Base-by-base conservation (phyloP, 257 asterid species). In the Scutellaria barbata region DNA sequence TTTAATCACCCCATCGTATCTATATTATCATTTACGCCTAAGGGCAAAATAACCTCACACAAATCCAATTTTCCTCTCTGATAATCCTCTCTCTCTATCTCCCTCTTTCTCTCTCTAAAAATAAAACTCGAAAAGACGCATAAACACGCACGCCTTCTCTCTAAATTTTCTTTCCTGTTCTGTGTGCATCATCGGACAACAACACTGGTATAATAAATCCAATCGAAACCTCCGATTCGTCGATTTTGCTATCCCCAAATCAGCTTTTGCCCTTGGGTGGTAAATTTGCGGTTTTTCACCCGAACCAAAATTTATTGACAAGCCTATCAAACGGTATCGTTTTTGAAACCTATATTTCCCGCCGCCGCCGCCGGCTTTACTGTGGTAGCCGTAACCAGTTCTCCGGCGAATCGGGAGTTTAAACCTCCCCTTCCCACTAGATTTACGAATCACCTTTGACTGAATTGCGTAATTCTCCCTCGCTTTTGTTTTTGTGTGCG, bases 281-380 rank as follows among this genome's bases (percentile, higher is more conserved):
- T 75, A 58, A 64, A 56, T n/a, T 77, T 20, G 42, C 78, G 55
- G 9, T 40, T 61, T 41, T 67, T 51, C 39, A 61, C 51, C 25
- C 69, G 62, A 22, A 45, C 69, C 46, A 46, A 40, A 35, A 39
- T 47, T 45, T 33, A 52, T 45, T 13, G 68, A 16, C 47, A 6
- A 69, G 67, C 67, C 78, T 58, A 55, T 39, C 77, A 61, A 71
- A 82, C 89, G 92, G 75, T 82, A 73, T 16, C 96, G 91, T 82
- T 80, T 85, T 85, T 73, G 76, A 79, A 80, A 74, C 79, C 76
- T 57, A 63, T 62, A 68, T 80, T 85, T 80, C 82, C 89, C 94
- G 92, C 89, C 95, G 92, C 89, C 92, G 92, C 89, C 92, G 96
- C 85, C 85, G 87, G 85, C 75, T 73, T 61, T 73, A 75, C 73